Conservation (phyloP, 805 yeast genomes). For the Candida ascalaphidarum region DNA sequence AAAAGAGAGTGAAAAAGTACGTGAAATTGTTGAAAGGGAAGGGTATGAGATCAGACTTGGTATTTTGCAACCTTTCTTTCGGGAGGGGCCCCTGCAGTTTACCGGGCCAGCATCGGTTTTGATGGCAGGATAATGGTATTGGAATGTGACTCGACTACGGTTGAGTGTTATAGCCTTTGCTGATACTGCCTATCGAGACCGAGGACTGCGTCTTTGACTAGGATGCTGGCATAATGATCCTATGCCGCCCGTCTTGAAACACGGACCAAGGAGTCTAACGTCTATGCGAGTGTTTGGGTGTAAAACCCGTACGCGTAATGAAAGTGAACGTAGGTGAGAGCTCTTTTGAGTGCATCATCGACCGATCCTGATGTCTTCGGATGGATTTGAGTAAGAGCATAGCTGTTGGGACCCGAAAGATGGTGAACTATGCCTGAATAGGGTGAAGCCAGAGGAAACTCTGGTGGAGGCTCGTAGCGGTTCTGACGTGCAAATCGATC, state of each 20-base stretch:
- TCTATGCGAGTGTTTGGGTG: slow-evolving; percentile 34
- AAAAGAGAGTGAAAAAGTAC: slow-evolving; percentile 37
- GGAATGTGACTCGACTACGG: slow-evolving; percentile 22
- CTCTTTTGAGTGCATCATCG: slow-evolving; percentile 26
- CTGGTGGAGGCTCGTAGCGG: slow-evolving; percentile 39
- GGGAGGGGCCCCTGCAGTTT: slow-evolving; percentile 20
- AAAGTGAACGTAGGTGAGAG: slow-evolving; percentile 30
- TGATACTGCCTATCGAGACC: slow-evolving; percentile 13
- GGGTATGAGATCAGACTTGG: slow-evolving; percentile 33
- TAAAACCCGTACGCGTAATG: slow-evolving; percentile 32
- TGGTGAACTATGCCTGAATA: slow-evolving; percentile 38
- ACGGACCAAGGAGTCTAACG: slow-evolving; percentile 36
- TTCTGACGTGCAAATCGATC: slow-evolving; percentile 38
- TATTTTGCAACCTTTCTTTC: slow-evolving; percentile 18
- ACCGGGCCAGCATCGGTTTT: slow-evolving; percentile 32
- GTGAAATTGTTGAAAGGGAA: slow-evolving; percentile 38
- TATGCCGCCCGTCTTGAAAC: slow-evolving; percentile 28
- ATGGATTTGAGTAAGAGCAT: slow-evolving; percentile 35
- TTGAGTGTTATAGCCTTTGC: slow-evolving; percentile 24
- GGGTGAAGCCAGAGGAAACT: slow-evolving; percentile 39
- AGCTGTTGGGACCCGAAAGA: slow-evolving; percentile 38
- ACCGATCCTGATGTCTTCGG: slow-evolving; percentile 31
- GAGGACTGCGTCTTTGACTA: slow-evolving; percentile 28
- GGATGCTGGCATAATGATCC: no score
- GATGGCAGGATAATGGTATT: slow-evolving; percentile 26